phyloP scores from a whole-genome alignment of 2,329 filamentous ascomycete genomes.

The Dendrostoma leiphaemia region DNA sequence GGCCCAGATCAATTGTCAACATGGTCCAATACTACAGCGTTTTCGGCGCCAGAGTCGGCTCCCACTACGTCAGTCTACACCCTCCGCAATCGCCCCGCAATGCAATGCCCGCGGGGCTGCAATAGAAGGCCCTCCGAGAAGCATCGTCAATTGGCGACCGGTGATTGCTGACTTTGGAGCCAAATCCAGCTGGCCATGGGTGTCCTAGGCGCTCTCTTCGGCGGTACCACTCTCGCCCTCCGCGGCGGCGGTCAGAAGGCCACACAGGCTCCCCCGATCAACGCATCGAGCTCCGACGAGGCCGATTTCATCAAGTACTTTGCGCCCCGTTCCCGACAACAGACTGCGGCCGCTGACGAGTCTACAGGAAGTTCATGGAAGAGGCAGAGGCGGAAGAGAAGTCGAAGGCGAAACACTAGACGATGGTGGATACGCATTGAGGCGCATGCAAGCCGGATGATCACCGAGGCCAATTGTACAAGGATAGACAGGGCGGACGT shows the following conservation, averaged over 20 bases:
- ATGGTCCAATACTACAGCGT: conserved; percentile 54
- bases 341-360: conserved; percentile 15
- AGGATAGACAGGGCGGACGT: conserved; percentile 13
- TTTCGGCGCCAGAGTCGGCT: conserved; percentile 58
- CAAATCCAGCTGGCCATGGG: conserved; percentile 54
- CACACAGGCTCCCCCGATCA: conserved; percentile 54
- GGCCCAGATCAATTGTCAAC: conserved; percentile 32
- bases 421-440: conserved; percentile 8
- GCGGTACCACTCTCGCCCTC: conserved; percentile 43
- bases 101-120: not conserved
- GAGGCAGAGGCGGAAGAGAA: conserved; percentile 40
- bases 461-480: conserved; percentile 2
- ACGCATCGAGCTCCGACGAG: conserved; percentile 61
- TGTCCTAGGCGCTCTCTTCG: conserved; percentile 51
- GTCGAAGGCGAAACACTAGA: conserved; percentile 41
- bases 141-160: conserved; percentile 1
- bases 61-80: conserved; percentile 54
- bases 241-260: conserved; percentile 44
- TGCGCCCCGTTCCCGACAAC: conserved; percentile 12
- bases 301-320: conserved; percentile 65
- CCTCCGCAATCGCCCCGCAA: not conserved
- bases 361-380: conserved; percentile 45
- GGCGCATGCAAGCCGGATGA: not conserved
- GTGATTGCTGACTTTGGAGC: conserved; percentile 23
- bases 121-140: not conserved